Conservation (phyloP, 1,284 basidiomycete genomes). For the Cryptococcus sp. region DNA sequence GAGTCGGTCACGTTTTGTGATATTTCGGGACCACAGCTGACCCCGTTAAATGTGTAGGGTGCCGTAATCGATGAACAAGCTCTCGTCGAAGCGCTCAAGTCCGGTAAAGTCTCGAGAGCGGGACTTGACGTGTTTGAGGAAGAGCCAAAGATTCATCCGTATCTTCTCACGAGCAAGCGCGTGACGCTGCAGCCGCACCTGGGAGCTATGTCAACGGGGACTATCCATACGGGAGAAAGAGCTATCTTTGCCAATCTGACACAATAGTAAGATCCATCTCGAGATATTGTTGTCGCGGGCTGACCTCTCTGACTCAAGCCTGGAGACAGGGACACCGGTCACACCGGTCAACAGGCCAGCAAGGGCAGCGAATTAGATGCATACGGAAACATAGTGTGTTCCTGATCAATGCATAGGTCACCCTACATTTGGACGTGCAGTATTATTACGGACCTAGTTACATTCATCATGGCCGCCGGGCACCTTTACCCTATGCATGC, state of each 20-base stretch:
- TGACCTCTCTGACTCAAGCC: constrained; percentile 3
- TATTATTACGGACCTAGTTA: too few relatives aligned
- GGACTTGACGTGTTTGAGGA: constrained; percentile 44
- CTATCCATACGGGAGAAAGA: constrained; percentile 21
- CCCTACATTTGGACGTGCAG: not conserved
- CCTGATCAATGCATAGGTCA: not conserved
- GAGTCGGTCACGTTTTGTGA: constrained; percentile 14
- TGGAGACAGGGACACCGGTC: constrained; percentile 27
- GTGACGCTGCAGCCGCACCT: constrained; percentile 36
- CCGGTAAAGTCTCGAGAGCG: constrained; percentile 37
- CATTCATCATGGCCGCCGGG: too few relatives aligned
- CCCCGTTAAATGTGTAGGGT: constrained; percentile 7
- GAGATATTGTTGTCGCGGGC: not conserved
- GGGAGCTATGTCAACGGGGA: constrained; percentile 26
- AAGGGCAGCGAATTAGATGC: not conserved
- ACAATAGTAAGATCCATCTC: constrained; percentile 18
- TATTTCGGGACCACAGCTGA: not conserved
- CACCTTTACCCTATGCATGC: too few relatives aligned
- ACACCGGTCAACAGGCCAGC: constrained; percentile 27
- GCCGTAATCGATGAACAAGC: constrained; percentile 47
- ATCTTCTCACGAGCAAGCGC: constrained; percentile 14
- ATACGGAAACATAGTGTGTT: too few relatives aligned
- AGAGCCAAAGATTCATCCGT: constrained; percentile 27
- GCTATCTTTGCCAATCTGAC: constrained; percentile 31
- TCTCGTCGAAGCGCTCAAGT: constrained; percentile 42